Conservation (phyloP, 1,139 yeast species). For the Yamadazyma songkhlaensis region DNA sequence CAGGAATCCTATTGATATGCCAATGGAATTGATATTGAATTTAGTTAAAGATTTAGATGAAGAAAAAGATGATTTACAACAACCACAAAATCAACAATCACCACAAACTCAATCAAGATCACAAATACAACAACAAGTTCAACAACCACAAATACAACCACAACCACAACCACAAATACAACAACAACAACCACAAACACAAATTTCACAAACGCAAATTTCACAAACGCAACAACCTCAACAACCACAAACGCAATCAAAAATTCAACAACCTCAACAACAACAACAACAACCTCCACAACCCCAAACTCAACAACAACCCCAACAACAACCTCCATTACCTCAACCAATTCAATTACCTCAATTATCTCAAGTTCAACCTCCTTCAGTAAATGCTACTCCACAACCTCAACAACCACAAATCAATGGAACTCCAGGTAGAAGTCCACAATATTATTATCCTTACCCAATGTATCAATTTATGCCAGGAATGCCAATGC, state of each 20-base stretch:
- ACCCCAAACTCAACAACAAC: constrained; percentile 6
- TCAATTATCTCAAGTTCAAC: constrained; percentile 15
- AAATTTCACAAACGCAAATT: neutral
- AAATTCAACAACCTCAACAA: neutral
- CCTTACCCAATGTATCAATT: constrained; percentile 2
- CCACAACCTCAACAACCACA: constrained; percentile 18
- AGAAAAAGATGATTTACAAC: constrained; percentile 19
- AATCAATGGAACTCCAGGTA: constrained; percentile 7
- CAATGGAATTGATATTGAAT: constrained; percentile 1
- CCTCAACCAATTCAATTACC: constrained; percentile 15
- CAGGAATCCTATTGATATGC: constrained; percentile 1
- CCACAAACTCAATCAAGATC: neutral
- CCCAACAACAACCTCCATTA: constrained; percentile 10
- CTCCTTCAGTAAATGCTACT: constrained; percentile 32
- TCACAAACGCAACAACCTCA: neutral
- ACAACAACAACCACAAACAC: constrained; percentile 1
- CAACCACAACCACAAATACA: neutral
- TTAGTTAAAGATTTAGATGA: constrained; percentile 32
- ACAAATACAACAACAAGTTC: neutral
- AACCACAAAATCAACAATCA: neutral
- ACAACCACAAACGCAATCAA: constrained; percentile 1
- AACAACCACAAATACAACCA: neutral
- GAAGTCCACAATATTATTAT: constrained; percentile 2
- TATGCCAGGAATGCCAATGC: constrained; percentile 1
- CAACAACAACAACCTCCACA: constrained; percentile 8